Evolutionary conservation across 129 eudicot genomes (phyloP).

Genomic region (Rutidosis leptorrhynchoides): DNA sequence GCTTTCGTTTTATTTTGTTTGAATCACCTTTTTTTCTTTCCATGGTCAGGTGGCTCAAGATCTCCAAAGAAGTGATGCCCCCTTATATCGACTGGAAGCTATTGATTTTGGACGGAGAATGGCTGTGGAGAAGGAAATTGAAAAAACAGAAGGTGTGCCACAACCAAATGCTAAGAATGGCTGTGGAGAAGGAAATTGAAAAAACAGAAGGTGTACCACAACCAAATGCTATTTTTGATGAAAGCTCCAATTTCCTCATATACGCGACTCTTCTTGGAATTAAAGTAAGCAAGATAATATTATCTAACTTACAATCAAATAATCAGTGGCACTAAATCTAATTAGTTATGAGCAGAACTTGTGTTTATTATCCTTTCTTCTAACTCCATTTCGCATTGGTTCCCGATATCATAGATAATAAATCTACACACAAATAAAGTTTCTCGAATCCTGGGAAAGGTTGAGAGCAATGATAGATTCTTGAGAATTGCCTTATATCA

Average conservation of each 20-base stretch:
- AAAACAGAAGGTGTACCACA: conserved; percentile 86
- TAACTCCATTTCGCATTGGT: no score
- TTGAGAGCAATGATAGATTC: conserved; percentile 91
- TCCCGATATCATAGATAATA: conserved; percentile 75
- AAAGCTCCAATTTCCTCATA: conserved; percentile 86
- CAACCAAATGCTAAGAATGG: conserved; percentile 98
- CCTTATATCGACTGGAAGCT: conserved; percentile 84
- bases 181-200: conserved; percentile 92
- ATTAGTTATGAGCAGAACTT: conserved; percentile 30
- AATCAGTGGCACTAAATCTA: no score
- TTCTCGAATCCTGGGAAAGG: conserved; percentile 87
- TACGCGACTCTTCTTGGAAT: conserved; percentile 98
- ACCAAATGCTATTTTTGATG: conserved; percentile 96
- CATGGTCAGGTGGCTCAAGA: no score
- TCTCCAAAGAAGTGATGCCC: conserved; percentile 88
- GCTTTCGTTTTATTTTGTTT: no score
- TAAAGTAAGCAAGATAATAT: no score
- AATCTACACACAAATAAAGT: conserved; percentile 92
- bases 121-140: conserved; percentile 98
- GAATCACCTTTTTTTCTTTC: no score
- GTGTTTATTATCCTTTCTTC: no score
- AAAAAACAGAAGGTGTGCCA: conserved; percentile 84
- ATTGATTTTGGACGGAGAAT: conserved; percentile 97
- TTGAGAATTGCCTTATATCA: conserved; percentile 87
- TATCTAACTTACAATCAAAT: no score